Conservation (phyloP, 192 early-diverging fungal species). For the Coemansia sp. region DNA sequence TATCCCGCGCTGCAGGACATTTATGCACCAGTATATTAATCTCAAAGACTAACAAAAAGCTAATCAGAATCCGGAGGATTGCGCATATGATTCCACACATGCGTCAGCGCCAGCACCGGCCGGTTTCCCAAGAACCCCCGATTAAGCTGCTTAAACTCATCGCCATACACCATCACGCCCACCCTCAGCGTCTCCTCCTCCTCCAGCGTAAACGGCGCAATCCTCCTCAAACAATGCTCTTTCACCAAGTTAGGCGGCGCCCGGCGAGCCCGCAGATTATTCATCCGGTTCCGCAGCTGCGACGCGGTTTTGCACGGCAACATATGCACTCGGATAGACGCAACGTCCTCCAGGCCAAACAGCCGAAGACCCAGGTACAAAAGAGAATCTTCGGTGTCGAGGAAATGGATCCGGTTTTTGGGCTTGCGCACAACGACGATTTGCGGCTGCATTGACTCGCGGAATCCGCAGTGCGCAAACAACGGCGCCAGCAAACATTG, state of each 20-base stretch:
- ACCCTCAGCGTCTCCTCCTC: conserved; percentile 52
- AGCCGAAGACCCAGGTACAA: conserved; percentile 44
- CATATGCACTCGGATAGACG: conserved; percentile 49
- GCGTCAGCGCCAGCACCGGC: conserved; percentile 46
- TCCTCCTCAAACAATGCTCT: conserved; percentile 43
- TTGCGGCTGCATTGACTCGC: conserved; percentile 35
- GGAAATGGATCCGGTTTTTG: conserved; percentile 54
- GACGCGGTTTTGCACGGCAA: conserved; percentile 54
- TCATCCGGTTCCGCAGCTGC: conserved; percentile 54
- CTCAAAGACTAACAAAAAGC: not conserved
- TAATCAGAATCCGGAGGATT: not conserved
- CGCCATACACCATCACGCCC: conserved; percentile 41
- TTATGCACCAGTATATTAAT: no score
- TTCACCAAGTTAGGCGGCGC: conserved; percentile 47
- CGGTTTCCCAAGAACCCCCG: conserved; percentile 41
- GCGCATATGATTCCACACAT: conserved; percentile 38
- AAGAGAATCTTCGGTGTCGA: conserved; percentile 47
- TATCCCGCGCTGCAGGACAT: no score
- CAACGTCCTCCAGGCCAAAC: conserved; percentile 52
- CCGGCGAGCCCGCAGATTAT: conserved; percentile 45
- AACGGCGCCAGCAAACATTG: conserved; percentile 30
- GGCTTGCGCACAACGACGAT: conserved; percentile 51
- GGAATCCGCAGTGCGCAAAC: conserved; percentile 35
- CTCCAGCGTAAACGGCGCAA: conserved; percentile 52
- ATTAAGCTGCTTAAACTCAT: conserved; percentile 44